Evolutionary conservation across 2,329 filamentous ascomycete species (phyloP), one percentile per base, ranked within the genome.

Genomic region (Polychaeton citri): DNA sequence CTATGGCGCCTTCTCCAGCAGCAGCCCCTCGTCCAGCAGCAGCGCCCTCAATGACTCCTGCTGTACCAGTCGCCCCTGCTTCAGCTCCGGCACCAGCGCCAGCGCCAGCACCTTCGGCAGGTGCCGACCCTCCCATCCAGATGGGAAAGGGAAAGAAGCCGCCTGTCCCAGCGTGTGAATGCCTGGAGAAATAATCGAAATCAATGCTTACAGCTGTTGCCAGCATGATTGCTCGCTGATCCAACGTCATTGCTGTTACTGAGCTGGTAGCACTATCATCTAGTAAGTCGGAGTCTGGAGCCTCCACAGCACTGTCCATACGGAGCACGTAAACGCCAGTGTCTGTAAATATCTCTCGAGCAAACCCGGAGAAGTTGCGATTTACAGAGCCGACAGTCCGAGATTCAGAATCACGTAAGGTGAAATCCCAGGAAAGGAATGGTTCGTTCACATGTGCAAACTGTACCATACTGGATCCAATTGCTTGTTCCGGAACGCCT

Each of bases 121-220:
- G 49, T 1, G 43, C 44, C 18, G 43, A 49, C 8, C 46, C 48
- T 8, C 49, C 49, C 55, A 57, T 56, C 6, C 58, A 61, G 39
- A 71, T 59, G 57, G 64, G 68, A 34, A 75, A 48, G 0, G 73
- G 73, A 50, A 76, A 63, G 26, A 66, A 63, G 12, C 65, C 56
- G 12, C 58, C 50, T 12, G 40, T 57, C 7, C 63, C 63, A 2
- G 58, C 51, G 13, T 60, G 53, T 36, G 69, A 74, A 42, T 77
- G 71, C 2, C 73, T 63, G 39, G 72, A 77, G 57, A 79, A 79
- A 54, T 79, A 79, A 50, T 79, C 75, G 40, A 78, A 79, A 47
- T 79, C 75, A 32, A 79, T 66, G 38, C 64, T 73, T 9, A 79
- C 74, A 5, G 75, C 75, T 1, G 74, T 76, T 7, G 75, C 74